These are phyloP conservation scores for Micractinium conductrix DNA, from an alignment of 139 green algal genomes.

Conservation along the genomic window DNA sequence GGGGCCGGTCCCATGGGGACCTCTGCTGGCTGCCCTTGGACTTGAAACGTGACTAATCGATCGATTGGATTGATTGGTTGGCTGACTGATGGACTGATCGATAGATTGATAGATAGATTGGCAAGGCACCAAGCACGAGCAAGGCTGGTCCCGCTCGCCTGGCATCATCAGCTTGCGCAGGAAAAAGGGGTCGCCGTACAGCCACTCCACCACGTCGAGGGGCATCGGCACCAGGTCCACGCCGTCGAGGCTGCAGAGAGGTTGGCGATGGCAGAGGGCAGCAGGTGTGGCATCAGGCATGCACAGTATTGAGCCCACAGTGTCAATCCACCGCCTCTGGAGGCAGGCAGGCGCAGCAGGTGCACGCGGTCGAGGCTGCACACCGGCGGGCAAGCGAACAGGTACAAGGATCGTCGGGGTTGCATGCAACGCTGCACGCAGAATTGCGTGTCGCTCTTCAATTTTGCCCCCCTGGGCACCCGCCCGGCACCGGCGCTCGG, in stretches of 20 bases:
- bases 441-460: too few species aligned
- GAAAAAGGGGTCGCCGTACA: slow-evolving; percentile 18
- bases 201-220: not conserved
- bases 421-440: too few species aligned
- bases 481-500: too few species aligned
- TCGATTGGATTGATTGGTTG: too few species aligned
- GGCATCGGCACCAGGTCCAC: slow-evolving; percentile 6
- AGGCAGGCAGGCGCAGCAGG: not conserved
- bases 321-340: too few species aligned
- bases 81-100: too few species aligned
- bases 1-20: not conserved
- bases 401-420: too few species aligned
- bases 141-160: not conserved
- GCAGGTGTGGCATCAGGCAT: not conserved
- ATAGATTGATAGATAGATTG: too few species aligned
- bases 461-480: too few species aligned
- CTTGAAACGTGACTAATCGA: too few species aligned
- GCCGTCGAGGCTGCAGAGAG: not conserved
- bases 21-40: too few species aligned
- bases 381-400: not conserved
- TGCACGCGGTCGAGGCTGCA: not conserved
- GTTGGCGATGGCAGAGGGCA: not conserved
- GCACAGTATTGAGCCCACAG: too few species aligned
- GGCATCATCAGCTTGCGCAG: slow-evolving; percentile 15
- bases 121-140: not conserved